Percentiles rank a stretch among this genome's conserved stretches.
Evolutionary conservation across 352 stramenopile genomes (phyloP).

Genomic region (Aphanomyces euteiches): DNA sequence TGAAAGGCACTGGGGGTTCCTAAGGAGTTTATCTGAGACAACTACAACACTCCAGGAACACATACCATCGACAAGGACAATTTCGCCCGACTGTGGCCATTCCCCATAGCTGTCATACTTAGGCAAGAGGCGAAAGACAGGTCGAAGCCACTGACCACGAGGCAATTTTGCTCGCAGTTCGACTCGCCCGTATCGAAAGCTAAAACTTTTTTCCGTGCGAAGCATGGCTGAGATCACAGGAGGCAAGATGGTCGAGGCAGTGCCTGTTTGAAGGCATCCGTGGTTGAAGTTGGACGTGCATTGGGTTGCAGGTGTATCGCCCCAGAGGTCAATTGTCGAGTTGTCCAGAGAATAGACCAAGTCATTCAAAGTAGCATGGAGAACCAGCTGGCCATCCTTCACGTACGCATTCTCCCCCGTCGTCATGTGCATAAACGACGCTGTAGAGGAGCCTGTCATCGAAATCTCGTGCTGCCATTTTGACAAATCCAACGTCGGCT

Average conservation of each 20-base stretch:
- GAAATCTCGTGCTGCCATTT: constrained; percentile 26
- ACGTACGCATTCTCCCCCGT: not conserved
- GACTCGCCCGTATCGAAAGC: constrained; percentile 21
- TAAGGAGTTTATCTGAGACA: too few species aligned
- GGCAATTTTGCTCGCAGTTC: constrained; percentile 25
- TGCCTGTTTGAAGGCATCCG: constrained; percentile 24
- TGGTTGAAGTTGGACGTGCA: constrained; percentile 26
- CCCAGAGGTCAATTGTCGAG: constrained; percentile 19
- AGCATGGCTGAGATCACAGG: constrained; percentile 13
- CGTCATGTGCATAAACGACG: constrained; percentile 22
- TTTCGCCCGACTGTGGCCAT: constrained; percentile 41
- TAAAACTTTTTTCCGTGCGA: constrained; percentile 29
- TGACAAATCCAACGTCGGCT: not conserved
- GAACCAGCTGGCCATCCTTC: not conserved
- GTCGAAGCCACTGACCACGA: constrained; percentile 38
- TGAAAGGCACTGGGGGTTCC: not conserved
- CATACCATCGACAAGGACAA: constrained; percentile 39
- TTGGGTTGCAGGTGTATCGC: not conserved
- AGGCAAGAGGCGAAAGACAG: constrained; percentile 42
- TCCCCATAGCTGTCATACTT: constrained; percentile 36
- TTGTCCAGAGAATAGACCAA: constrained; percentile 11
- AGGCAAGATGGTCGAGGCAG: not conserved
- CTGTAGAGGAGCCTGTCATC: constrained; percentile 7
- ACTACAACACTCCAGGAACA: too few species aligned
- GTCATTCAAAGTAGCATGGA: constrained; percentile 6